phyloP scores from a whole-genome alignment of 495 filamentous ascomycete genomes.

The Chaetomium fimeti region DNA sequence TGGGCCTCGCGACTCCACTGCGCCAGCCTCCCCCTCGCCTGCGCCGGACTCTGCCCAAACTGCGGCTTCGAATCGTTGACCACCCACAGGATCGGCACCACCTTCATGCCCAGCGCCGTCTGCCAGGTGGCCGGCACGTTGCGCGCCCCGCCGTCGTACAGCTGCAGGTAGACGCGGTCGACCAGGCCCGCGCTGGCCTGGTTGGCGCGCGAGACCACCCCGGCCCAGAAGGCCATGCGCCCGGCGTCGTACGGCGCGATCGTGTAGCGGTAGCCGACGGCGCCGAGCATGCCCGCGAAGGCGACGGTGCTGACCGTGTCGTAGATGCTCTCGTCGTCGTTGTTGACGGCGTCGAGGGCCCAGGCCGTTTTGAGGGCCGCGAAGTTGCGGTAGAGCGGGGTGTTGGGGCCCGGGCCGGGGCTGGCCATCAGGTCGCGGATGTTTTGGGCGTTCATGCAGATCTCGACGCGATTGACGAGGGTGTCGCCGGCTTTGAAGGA shows the following conservation, averaged over 20 bases:
- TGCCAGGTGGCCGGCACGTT: slow-evolving; percentile 43
- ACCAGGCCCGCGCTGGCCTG: slow-evolving; percentile 24
- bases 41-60: slow-evolving; percentile 38
- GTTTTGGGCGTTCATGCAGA: slow-evolving; percentile 47
- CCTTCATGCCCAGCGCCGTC: slow-evolving; percentile 38
- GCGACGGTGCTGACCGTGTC: slow-evolving; percentile 40
- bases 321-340: slow-evolving; percentile 47
- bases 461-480: slow-evolving; percentile 39
- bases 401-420: slow-evolving; percentile 37
- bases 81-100: slow-evolving; percentile 48
- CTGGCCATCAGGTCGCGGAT: slow-evolving; percentile 36
- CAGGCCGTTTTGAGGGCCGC: slow-evolving; percentile 40
- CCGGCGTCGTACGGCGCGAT: slow-evolving; percentile 41
- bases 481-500: slow-evolving; percentile 41
- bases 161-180: slow-evolving; percentile 37
- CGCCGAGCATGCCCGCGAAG: slow-evolving; percentile 43
- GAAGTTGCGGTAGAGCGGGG: slow-evolving; percentile 41
- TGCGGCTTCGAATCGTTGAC: slow-evolving; percentile 46
- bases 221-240: neutral
- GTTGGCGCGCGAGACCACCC: neutral
- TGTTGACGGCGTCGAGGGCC: slow-evolving; percentile 46
- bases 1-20: slow-evolving; percentile 34
- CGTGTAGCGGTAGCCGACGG: slow-evolving; percentile 42
- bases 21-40: slow-evolving; percentile 36
- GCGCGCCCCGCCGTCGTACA: slow-evolving; percentile 44